phyloP scores from a whole-genome alignment of 306 rosid species.

The Vachellia pachyceras region DNA sequence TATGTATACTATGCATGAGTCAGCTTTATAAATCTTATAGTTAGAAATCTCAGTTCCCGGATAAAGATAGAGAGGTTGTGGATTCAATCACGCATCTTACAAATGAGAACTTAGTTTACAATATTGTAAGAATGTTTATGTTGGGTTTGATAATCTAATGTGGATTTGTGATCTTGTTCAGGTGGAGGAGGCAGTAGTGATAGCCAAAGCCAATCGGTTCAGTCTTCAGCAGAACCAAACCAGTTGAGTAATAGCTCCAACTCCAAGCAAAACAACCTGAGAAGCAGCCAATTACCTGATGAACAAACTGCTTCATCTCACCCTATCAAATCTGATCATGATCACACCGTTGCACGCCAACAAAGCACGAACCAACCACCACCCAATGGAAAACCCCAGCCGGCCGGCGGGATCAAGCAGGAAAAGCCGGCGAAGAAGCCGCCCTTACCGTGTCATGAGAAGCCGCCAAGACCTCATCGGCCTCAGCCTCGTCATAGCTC shows the following conservation, averaged over 20 bases:
- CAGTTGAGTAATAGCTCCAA: slow-evolving; percentile 32
- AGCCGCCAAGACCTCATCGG: slow-evolving; percentile 48
- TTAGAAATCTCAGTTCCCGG: no score
- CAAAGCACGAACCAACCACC: no score
- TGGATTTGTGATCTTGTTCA: slow-evolving; percentile 27
- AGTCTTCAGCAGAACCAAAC: slow-evolving; percentile 40
- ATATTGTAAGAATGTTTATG: no score
- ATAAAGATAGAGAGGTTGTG: no score
- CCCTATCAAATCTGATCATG: slow-evolving; percentile 9
- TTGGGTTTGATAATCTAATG: background rate
- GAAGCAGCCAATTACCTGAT: slow-evolving; percentile 33
- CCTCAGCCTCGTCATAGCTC: background rate
- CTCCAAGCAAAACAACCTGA: slow-evolving; percentile 27
- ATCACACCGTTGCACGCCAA: background rate
- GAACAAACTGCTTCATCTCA: slow-evolving; percentile 52
- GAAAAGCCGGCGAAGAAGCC: slow-evolving; percentile 35
- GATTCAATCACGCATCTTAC: no score
- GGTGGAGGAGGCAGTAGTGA: slow-evolving; percentile 64
- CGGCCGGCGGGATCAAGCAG: background rate
- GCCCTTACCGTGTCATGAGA: background rate
- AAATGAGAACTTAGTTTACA: no score
- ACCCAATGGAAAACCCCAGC: background rate
- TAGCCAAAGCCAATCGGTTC: slow-evolving; percentile 56
- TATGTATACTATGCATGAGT: no score
- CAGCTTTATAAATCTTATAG: no score